These are phyloP conservation scores for Podila horticola DNA, from an alignment of 192 early-diverging fungal species.

Conservation along the genomic window DNA sequence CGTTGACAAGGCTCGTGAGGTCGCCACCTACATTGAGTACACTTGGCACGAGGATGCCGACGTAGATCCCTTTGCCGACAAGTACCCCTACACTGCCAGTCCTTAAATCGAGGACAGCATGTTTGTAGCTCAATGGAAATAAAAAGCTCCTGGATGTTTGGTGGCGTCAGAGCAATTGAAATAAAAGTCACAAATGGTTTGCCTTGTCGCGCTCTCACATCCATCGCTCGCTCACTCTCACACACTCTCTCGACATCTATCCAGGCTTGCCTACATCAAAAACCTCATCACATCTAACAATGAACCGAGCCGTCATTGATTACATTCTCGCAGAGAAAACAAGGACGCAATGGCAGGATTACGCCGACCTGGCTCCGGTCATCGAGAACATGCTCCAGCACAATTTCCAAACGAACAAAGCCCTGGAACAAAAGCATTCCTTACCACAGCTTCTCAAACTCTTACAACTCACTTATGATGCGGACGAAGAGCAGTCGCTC, in stretches of 20 bases:
- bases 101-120: background rate
- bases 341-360: constrained; percentile 31
- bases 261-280: too few species aligned
- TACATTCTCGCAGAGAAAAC: constrained; percentile 23
- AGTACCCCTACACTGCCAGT: constrained; percentile 25
- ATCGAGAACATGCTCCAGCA: constrained; percentile 14
- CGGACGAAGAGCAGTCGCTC: constrained; percentile 32
- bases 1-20: constrained; percentile 13
- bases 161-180: too few species aligned
- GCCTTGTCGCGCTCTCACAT: too few species aligned
- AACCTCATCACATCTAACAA: background rate
- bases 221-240: too few species aligned
- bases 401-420: background rate
- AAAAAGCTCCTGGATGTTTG: background rate
- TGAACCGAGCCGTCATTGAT: constrained; percentile 17
- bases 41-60: constrained; percentile 40
- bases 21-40: constrained; percentile 32
- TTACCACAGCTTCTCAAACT: constrained; percentile 15
- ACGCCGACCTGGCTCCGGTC: constrained; percentile 16
- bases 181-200: too few species aligned
- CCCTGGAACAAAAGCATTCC: constrained; percentile 1
- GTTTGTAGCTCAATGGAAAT: background rate
- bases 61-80: constrained; percentile 45
- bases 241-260: too few species aligned
- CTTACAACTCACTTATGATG: constrained; percentile 7